These are phyloP conservation scores for Colletotrichum sidae DNA, from an alignment of 2,329 filamentous ascomycete species.

Conservation along the genomic window DNA sequence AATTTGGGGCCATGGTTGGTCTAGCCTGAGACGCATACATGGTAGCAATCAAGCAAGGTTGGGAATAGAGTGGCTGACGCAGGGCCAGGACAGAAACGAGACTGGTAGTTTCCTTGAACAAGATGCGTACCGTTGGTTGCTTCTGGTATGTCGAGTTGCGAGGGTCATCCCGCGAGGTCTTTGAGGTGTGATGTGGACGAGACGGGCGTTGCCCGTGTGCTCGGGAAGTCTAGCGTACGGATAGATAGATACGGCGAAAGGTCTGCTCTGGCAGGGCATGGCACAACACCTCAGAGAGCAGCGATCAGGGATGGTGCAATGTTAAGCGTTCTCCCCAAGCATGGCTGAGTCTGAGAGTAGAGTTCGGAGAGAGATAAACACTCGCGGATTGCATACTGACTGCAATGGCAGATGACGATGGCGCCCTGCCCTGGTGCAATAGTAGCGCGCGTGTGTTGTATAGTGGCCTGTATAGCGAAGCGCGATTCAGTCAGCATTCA, in stretches of 20 bases:
- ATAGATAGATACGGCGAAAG: not conserved
- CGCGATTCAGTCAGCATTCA: not conserved
- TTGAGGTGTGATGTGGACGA: conserved; percentile 28
- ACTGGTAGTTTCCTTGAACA: conserved; percentile 6
- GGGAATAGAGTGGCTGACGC: conserved; percentile 4
- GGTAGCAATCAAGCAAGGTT: not conserved
- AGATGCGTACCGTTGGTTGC: conserved; percentile 18
- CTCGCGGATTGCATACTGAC: too few relatives aligned
- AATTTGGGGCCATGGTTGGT: not conserved
- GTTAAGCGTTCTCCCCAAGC: not conserved
- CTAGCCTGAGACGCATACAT: too few relatives aligned
- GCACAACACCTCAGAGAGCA: not conserved
- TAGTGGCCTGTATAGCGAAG: conserved; percentile 1
- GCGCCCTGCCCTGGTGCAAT: not conserved
- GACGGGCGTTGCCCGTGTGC: conserved; percentile 22
- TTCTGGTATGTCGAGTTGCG: conserved; percentile 16
- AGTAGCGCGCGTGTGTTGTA: not conserved
- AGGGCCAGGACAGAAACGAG: conserved; percentile 2
- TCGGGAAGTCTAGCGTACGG: conserved; percentile 13
- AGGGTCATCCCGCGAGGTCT: conserved; percentile 11
- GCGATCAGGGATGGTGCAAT: conserved; percentile 26
- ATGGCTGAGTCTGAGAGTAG: conserved; percentile 10
- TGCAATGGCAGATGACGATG: too few relatives aligned
- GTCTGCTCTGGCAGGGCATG: not conserved
- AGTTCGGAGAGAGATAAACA: too few relatives aligned